A percentile compares a stretch with the other conserved stretches of the same genome.
These are phyloP conservation scores for Cymbopogon citratus DNA, from an alignment of 176 grass and related monocot species.

Conservation along the genomic window DNA sequence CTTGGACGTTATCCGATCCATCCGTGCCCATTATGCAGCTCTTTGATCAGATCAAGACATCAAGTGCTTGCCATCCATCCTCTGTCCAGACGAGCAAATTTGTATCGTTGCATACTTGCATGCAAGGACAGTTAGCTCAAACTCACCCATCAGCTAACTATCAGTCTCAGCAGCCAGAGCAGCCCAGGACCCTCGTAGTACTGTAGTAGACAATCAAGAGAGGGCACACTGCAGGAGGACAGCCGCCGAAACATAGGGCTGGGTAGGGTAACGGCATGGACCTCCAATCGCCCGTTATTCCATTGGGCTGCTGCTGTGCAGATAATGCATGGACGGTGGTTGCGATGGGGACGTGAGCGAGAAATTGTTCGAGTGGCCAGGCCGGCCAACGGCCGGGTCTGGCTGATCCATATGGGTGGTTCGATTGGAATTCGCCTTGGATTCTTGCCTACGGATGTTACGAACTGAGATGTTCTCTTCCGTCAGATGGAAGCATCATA, in stretches of 20 bases:
- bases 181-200: constrained; percentile 2
- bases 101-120: constrained; percentile 12
- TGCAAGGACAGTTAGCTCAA: neutral
- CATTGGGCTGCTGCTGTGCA: too few species aligned
- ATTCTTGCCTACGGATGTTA: neutral
- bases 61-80: neutral
- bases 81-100: neutral
- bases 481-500: too few species aligned
- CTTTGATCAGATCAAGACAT: neutral
- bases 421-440: neutral
- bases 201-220: neutral
- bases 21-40: constrained; percentile 10
- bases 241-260: too few species aligned
- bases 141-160: constrained; percentile 22
- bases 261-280: too few species aligned
- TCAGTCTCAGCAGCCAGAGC: neutral
- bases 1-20: neutral
- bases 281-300: too few species aligned
- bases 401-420: neutral
- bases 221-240: neutral
- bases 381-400: neutral
- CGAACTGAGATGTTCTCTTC: neutral
- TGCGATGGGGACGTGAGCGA: constrained; percentile 7
- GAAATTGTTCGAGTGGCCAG: neutral
- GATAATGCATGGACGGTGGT: constrained; percentile 8